These are phyloP conservation scores for Penicillium egyptiacum DNA, from an alignment of 495 filamentous ascomycete species.

Conservation along the genomic window DNA sequence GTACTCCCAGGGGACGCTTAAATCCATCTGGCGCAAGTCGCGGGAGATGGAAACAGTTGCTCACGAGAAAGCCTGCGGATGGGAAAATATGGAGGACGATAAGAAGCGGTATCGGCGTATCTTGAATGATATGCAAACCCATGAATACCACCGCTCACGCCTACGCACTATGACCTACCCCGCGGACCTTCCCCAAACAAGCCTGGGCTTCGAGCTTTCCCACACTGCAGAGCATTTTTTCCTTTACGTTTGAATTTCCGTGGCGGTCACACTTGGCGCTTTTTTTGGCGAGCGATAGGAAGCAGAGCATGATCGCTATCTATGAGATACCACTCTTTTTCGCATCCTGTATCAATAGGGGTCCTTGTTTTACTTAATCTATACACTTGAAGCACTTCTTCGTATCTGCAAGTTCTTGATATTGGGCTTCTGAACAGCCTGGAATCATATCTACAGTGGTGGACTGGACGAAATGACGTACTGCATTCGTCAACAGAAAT, in stretches of 20 bases:
- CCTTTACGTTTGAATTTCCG: conserved; percentile 13
- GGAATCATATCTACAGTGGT: neutral
- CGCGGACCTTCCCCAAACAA: neutral
- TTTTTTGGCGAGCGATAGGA: conserved; percentile 27
- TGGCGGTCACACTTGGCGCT: conserved; percentile 14
- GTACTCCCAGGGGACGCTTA: neutral
- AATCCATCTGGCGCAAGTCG: neutral
- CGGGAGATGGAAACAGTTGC: neutral
- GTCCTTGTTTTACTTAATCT: conserved; percentile 24
- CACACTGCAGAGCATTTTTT: neutral
- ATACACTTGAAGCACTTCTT: conserved; percentile 13
- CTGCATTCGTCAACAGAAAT: neutral
- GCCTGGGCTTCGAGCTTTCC: neutral
- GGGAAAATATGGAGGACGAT: neutral
- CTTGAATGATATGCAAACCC: neutral
- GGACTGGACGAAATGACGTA: neutral
- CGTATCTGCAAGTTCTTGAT: neutral
- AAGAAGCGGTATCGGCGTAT: neutral
- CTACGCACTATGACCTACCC: neutral
- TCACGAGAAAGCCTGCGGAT: neutral
- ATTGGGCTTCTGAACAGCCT: too few relatives aligned
- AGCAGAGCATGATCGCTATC: conserved; percentile 21
- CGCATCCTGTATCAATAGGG: conserved; percentile 31
- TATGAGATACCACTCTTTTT: conserved; percentile 34
- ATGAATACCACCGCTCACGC: neutral